Evolutionary conservation across 208 protist genomes (phyloP), one percentile per base, ranked within the genome.

Genomic region (Porcisia hertigi): DNA sequence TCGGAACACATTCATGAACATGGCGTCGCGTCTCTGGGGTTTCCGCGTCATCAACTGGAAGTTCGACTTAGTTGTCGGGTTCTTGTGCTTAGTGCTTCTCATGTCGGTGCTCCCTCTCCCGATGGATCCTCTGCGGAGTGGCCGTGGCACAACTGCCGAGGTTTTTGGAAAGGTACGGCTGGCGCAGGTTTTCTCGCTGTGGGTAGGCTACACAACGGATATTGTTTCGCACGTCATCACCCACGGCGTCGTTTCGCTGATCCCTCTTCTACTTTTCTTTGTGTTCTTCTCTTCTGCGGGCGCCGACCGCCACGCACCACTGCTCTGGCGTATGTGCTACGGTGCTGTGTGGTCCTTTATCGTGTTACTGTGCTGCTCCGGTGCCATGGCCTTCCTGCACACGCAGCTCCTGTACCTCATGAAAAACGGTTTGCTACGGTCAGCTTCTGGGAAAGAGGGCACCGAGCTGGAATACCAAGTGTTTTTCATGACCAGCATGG

Each of bases 11-110:
- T 87, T 88, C 67, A 82, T 92, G 75, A 78, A 78, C 43, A 87
- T 94, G 69, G 84, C 84, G 11, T 79, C 87, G 18, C 81, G 89
- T 20, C 85, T 92, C 58, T 88, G 83, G 71, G 88, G 90, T 39
- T 95, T 96, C 71, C 87, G 92, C 16, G 65, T 95, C 16, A 81
- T 96, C 60, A 95, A 96, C 75, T 96, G 92, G 89, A 89, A 95
- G 83, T 96, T 96, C 55, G 92, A 95, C 75, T 69, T 96, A 58
- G 84, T 96, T 65, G 83, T 87, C 14, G 92, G 88, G 91, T 73
- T 88, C 63, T 74, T 88, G 58, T 96, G 87, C 83, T 93, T 94
- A 54, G 72, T 74, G 0, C 76, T 96, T 2, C 84, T 96, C 11
- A 73, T 87, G 16, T 96, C 89, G 1, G 67, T 87, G 30, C 81